Base-by-base conservation (phyloP, 2,329 filamentous ascomycete genomes). In the Cladophialophora carrionii region DNA sequence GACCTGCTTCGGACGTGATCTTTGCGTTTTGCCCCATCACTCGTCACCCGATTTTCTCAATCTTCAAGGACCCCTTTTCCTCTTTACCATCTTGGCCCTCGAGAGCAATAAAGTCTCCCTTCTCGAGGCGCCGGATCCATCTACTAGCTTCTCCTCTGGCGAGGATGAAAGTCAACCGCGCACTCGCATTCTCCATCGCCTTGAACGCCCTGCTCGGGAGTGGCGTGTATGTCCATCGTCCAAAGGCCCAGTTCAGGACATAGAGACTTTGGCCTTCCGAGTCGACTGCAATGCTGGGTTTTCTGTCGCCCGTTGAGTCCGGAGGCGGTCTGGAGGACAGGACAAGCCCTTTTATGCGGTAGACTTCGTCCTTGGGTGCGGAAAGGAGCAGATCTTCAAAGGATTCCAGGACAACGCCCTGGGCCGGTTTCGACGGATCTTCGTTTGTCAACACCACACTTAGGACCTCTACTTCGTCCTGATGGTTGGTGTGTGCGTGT, bases 231-330 rank as follows among this genome's bases (percentile, higher is more conserved):
- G 88, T 96, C 94, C 95, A 99, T 32, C 95, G 85, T 0, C 92
- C 92, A 78, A 99, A 99, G 0, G 95, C 95, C 95, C 95, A 99
- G 76, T 99, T 99, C 65, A 99, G 84, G 52, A 99, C 96, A 75
- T 95, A 97, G 62, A 90, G 83, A 17, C 78, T 76, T 22, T 76
- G 73, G 8, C 73, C 70, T 14, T 74, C 70, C 6, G 76, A 71
- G 57, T 78, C 74, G 31, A 70, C 68, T 2, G 67, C 64, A 1
- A 72, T 67, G 6, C 73, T 70, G 12, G 75, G 71, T 20, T 72
- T 73, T 1, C 71, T 65, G 14, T 79, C 78, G 17, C 82, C 80
- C 10, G 78, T 83, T 3, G 83, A 82, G 55, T 79, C 78, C 1
- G 81, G 80, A 0, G 80, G 78, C 0, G 76, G 78, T 0, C 78